Evolutionary conservation across 1,284 basidiomycete genomes (phyloP).

Genomic region (Moesziomyces aphidis): DNA sequence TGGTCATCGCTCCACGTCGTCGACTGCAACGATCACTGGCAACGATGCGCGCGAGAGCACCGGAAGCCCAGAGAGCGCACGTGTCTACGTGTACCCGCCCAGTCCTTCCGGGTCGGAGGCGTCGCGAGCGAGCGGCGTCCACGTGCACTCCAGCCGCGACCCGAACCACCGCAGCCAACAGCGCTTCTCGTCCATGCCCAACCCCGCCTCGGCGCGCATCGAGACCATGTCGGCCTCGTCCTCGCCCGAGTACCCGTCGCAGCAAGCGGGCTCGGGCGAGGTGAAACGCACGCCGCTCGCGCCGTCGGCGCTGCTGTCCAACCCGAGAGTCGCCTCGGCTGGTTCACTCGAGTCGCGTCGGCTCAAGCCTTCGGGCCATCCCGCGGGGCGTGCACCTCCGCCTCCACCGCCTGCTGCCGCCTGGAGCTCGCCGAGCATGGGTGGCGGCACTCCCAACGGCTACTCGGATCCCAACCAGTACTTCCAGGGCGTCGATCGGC

Average conservation of each 20-base stretch:
- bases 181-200: conserved; percentile 31
- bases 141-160: neutral
- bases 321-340: conserved; percentile 29
- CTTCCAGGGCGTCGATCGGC: conserved; percentile 40
- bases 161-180: conserved; percentile 7
- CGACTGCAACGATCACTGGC: conserved; percentile 33
- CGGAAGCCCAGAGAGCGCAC: conserved; percentile 38
- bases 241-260: neutral
- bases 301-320: conserved; percentile 43
- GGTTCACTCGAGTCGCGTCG: conserved; percentile 13
- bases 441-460: conserved; percentile 9
- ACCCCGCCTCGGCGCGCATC: conserved; percentile 27
- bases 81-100: conserved; percentile 60
- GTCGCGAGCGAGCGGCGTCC: conserved; percentile 3
- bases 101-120: conserved; percentile 53
- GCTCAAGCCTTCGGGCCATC: conserved; percentile 45
- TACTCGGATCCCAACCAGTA: conserved; percentile 53
- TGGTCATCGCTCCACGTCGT: conserved; percentile 34
- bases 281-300: conserved; percentile 34
- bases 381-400: conserved; percentile 53
- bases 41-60: neutral
- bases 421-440: conserved; percentile 4
- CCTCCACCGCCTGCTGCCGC: conserved; percentile 43
- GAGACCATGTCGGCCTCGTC: conserved; percentile 17
- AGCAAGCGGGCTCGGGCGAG: neutral